Percentiles rank a stretch among this genome's conserved stretches.
phyloP scores from a whole-genome alignment of 2,329 filamentous ascomycete species.

The Aspergillus novofumigatus region DNA sequence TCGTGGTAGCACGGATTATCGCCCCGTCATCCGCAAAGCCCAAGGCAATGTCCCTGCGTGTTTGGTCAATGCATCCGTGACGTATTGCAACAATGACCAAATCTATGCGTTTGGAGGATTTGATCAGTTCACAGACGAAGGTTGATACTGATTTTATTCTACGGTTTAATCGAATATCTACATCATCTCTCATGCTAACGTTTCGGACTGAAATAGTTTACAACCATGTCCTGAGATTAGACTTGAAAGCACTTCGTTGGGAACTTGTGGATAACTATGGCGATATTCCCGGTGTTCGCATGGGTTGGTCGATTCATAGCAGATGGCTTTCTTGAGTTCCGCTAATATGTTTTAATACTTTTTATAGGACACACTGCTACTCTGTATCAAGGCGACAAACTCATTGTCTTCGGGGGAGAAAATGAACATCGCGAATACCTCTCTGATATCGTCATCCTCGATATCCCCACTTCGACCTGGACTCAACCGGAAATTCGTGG shows the following conservation, averaged over 20 bases:
- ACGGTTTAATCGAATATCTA: not conserved
- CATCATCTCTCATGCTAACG: constrained; percentile 1
- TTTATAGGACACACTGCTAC: constrained; percentile 82
- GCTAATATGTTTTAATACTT: constrained; percentile 5
- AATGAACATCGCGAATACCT: constrained; percentile 96
- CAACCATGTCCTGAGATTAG: constrained; percentile 89
- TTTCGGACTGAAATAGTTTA: constrained; percentile 57
- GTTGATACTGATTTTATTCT: constrained; percentile 28
- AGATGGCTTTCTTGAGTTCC: constrained; percentile 2
- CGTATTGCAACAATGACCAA: constrained; percentile 95
- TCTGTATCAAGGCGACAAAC: constrained; percentile 86
- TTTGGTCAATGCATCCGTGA: constrained; percentile 95
- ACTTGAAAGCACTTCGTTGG: constrained; percentile 87
- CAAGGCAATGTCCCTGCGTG: constrained; percentile 82
- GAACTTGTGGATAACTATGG: constrained; percentile 97
- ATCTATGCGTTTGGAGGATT: constrained; percentile 99
- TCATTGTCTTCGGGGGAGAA: constrained; percentile 96
- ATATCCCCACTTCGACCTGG: constrained; percentile 92
- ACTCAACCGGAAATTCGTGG: constrained; percentile 85
- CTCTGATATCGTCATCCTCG: constrained; percentile 92
- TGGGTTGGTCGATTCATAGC: constrained; percentile 60
- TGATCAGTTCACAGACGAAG: constrained; percentile 97
- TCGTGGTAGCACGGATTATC: constrained; percentile 64
- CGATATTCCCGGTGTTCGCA: constrained; percentile 92
- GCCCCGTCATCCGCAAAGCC: constrained; percentile 76